Evolutionary conservation across 2,329 filamentous ascomycete species (phyloP).

Genomic region (Paecilomyces dactylethromorphus): DNA sequence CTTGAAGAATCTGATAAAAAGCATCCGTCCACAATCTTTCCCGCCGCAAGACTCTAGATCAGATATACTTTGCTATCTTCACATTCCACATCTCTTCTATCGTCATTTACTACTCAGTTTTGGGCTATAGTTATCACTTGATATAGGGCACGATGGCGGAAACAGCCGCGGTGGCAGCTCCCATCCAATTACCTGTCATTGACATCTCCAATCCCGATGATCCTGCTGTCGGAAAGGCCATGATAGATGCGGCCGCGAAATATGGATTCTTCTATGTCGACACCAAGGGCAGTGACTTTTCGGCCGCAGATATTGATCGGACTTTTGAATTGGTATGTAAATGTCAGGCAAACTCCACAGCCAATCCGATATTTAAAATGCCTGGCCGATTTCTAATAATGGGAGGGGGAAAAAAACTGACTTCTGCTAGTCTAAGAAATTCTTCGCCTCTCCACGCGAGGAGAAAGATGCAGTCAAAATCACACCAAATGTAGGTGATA

Average conservation of each 20-base stretch:
- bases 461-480: constrained; percentile 74
- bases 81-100: not conserved
- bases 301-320: constrained; percentile 56
- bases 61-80: not conserved
- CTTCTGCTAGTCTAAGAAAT: constrained; percentile 54
- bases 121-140: not conserved
- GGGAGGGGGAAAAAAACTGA: not conserved
- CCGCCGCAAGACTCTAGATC: not conserved
- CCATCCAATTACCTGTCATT: constrained; percentile 66
- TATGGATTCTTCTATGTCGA: constrained; percentile 89
- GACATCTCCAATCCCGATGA: constrained; percentile 63
- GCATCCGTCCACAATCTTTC: not conserved
- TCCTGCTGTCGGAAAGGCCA: constrained; percentile 54
- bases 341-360: no score
- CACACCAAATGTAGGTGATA: constrained; percentile 47
- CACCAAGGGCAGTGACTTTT: constrained; percentile 64
- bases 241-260: constrained; percentile 72
- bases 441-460: constrained; percentile 64
- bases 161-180: constrained; percentile 4
- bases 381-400: not conserved
- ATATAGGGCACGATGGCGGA: not conserved
- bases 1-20: not conserved
- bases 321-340: constrained; percentile 66
- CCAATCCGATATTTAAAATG: not conserved
- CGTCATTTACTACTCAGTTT: not conserved